phyloP scores from a whole-genome alignment of 2,329 filamentous ascomycete species.

The Xylariaceae sp. region DNA sequence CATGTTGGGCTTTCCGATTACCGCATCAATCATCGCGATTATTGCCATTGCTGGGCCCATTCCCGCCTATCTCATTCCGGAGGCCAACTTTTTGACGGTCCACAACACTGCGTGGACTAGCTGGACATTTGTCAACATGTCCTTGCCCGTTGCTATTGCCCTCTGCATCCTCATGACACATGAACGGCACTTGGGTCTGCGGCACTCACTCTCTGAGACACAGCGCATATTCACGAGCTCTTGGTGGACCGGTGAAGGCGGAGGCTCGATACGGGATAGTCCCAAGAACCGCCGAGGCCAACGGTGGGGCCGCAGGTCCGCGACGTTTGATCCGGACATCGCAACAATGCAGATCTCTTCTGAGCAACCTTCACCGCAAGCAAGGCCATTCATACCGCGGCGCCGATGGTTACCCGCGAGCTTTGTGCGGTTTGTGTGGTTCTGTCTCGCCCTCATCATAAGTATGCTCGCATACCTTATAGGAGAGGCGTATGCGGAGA shows the following conservation, averaged over 20 bases:
- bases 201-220: conserved; percentile 58
- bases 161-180: conserved; percentile 59
- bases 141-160: conserved; percentile 61
- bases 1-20: conserved; percentile 59
- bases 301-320: conserved; percentile 33
- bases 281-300: conserved; percentile 38
- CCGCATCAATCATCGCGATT: conserved; percentile 55
- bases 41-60: conserved; percentile 56
- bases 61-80: conserved; percentile 52
- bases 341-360: conserved; percentile 25
- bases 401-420: conserved; percentile 58
- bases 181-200: conserved; percentile 57
- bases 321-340: conserved; percentile 37
- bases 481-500: conserved; percentile 64
- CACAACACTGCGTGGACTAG: conserved; percentile 66
- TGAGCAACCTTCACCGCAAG: conserved; percentile 21
- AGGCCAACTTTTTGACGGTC: conserved; percentile 48
- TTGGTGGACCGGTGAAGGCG: conserved; percentile 59
- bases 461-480: conserved; percentile 61
- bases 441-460: conserved; percentile 58
- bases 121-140: conserved; percentile 67
- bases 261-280: conserved; percentile 37
- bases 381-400: conserved; percentile 38
- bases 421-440: conserved; percentile 66
- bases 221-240: conserved; percentile 62